Evolutionary conservation across 495 filamentous ascomycete species (phyloP), one percentile per base, ranked within the genome.

Genomic region (Aspergillus ostianus): DNA sequence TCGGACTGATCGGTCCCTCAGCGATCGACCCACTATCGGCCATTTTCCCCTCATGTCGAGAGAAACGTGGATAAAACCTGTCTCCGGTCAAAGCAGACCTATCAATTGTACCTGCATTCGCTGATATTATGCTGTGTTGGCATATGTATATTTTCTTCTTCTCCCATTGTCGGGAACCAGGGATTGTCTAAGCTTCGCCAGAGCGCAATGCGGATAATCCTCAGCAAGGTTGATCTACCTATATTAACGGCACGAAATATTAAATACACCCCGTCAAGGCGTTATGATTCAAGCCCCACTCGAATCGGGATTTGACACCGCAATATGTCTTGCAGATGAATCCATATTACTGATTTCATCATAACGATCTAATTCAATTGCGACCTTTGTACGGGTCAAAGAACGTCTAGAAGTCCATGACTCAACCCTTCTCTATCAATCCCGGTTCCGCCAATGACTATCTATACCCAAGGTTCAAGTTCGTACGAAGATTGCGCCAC

Each of bases 21-120:
- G 7, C 51, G 17, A 53, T 44, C 29, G 51, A 53, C 51, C 51
- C 51, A 53, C 51, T 20, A 44, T 53, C 51, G 51, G 51, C 29
- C n/a, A 53, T 53, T 53, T 53, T 53, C 23, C 18, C 19, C 30
- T n/a, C 32, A 20, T 26, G 18, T 41, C 18, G 48, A 50, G 23
- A 17, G 7, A 5, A 41, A 53, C 51, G 51, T 41, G 29, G 27
- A 44, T 36, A 19, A 20, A 19, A 20, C 30, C 41, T n/a, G 15
- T 44, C 29, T 21, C 26, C n/a, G 15, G 51, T 21, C 51, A 44
- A 30, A 26, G 27, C 7, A 20, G n/a, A 9, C 17, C 27, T 52
- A 18, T 52, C 30, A 15, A 5, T 36, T 30, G 23, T 52, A 32
- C 4, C 27, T 52, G 13, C 23, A n/a, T 52, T 4, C 13, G 3